These are phyloP conservation scores for Zasmidium cellare DNA, from an alignment of 2,329 filamentous ascomycete species.

Conservation along the genomic window DNA sequence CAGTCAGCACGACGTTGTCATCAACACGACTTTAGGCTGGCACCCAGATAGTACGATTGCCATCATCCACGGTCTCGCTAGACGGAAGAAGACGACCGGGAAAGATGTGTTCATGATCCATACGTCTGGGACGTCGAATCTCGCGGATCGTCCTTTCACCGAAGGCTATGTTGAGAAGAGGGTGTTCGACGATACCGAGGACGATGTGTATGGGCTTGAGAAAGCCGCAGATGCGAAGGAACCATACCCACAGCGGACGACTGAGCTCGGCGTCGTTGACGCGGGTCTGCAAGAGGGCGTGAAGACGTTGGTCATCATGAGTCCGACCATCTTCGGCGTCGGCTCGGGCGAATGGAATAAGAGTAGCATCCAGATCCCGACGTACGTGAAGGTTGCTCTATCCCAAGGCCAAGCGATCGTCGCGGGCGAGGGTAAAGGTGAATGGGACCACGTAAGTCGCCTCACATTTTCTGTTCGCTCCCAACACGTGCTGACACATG, in stretches of 20 bases:
- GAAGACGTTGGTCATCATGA: slow-evolving; percentile 49
- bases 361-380: slow-evolving; percentile 42
- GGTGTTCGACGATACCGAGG: slow-evolving; percentile 42
- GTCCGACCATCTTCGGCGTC: slow-evolving; percentile 50
- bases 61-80: slow-evolving; percentile 44
- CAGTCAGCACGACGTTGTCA: slow-evolving; percentile 34
- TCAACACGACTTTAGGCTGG: slow-evolving; percentile 45
- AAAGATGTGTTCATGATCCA: slow-evolving; percentile 44
- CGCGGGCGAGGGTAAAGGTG: slow-evolving; percentile 31
- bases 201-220: slow-evolving; percentile 48
- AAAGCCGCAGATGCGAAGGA: slow-evolving; percentile 38
- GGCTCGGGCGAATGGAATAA: slow-evolving; percentile 47
- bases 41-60: slow-evolving; percentile 42
- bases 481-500: background rate
- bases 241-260: slow-evolving; percentile 46
- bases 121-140: slow-evolving; percentile 46
- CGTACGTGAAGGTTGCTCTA: slow-evolving; percentile 34
- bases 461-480: background rate
- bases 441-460: background rate
- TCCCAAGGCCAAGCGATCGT: slow-evolving; percentile 34
- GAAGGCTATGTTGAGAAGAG: slow-evolving; percentile 27
- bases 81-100: slow-evolving; percentile 38
- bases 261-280: slow-evolving; percentile 47
- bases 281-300: slow-evolving; percentile 42
- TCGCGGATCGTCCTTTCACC: slow-evolving; percentile 45